Conservation (phyloP, 257 asterid species). For the Asclepias syriaca region DNA sequence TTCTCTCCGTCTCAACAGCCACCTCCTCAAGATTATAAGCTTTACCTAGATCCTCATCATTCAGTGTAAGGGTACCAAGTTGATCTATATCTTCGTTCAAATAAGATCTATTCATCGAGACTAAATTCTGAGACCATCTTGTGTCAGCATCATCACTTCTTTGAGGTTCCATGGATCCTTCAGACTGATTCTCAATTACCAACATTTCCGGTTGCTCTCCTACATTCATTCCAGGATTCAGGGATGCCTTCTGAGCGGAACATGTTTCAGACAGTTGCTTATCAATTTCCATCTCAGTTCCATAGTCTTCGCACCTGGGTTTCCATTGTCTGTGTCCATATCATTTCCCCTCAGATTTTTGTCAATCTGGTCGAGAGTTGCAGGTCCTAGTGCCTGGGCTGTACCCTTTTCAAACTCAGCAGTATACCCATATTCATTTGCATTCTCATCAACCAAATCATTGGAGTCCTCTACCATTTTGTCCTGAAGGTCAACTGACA, state of each 20-base stretch:
- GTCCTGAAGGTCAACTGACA: slow-evolving; percentile 66
- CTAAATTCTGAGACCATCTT: slow-evolving; percentile 40
- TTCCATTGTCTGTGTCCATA: slow-evolving; percentile 40
- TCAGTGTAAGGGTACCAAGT: slow-evolving; percentile 27
- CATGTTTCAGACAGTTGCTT: slow-evolving; percentile 42
- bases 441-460: slow-evolving; percentile 60
- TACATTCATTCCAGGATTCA: slow-evolving; percentile 26
- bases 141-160: slow-evolving; percentile 24
- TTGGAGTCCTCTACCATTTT: slow-evolving; percentile 27
- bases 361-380: slow-evolving; percentile 74
- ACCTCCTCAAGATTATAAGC: slow-evolving; percentile 37
- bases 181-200: slow-evolving; percentile 40
- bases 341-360: slow-evolving; percentile 47
- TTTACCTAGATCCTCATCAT: slow-evolving; percentile 56
- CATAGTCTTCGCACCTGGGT: slow-evolving; percentile 33
- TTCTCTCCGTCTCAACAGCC: slow-evolving; percentile 40
- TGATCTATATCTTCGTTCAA: slow-evolving; percentile 45
- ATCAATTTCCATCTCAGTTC: slow-evolving; percentile 45
- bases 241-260: slow-evolving; percentile 31
- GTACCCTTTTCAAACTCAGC: slow-evolving; percentile 81
- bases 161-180: slow-evolving; percentile 36
- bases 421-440: slow-evolving; percentile 80
- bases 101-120: slow-evolving; percentile 45
- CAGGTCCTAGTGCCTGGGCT: slow-evolving; percentile 96
- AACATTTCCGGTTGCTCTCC: slow-evolving; percentile 24